A percentile compares a stretch with the other conserved stretches of the same genome.
These are phyloP conservation scores for Pyrenophora graminea DNA, from an alignment of 2,329 filamentous ascomycete genomes.

Conservation along the genomic window DNA sequence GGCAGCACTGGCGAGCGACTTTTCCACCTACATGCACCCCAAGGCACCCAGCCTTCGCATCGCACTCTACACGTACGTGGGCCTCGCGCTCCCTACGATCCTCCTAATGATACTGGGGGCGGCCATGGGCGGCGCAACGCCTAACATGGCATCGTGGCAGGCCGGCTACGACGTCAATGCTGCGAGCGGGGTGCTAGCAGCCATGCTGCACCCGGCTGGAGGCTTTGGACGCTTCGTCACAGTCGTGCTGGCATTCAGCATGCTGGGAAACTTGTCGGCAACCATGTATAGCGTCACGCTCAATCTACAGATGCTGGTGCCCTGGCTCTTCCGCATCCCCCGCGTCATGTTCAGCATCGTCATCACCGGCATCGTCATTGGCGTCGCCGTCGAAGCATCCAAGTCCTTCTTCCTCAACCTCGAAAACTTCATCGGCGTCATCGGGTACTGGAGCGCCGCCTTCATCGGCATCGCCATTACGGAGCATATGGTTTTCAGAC, in stretches of 20 bases:
- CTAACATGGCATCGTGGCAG: constrained; percentile 59
- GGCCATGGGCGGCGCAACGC: constrained; percentile 65
- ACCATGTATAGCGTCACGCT: constrained; percentile 67
- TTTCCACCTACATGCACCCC: constrained; percentile 65
- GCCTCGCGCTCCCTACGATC: constrained; percentile 60
- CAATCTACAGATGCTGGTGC: constrained; percentile 67
- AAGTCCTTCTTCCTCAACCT: constrained; percentile 62
- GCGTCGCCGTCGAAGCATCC: constrained; percentile 61
- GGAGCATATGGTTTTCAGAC: constrained; percentile 49
- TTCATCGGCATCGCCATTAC: constrained; percentile 40
- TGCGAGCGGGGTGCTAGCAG: constrained; percentile 63
- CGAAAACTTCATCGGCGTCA: constrained; percentile 44
- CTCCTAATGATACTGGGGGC: constrained; percentile 66
- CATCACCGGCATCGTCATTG: constrained; percentile 63
- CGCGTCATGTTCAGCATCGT: constrained; percentile 63
- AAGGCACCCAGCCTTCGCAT: constrained; percentile 56
- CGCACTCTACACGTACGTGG: constrained; percentile 62
- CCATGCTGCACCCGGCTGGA: constrained; percentile 62
- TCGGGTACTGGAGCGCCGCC: constrained; percentile 44
- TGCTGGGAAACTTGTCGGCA: constrained; percentile 64
- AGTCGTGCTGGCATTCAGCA: constrained; percentile 57
- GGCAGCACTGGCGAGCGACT: constrained; percentile 62
- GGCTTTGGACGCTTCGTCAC: constrained; percentile 67
- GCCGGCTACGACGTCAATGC: constrained; percentile 58
- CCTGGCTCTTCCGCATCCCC: constrained; percentile 60